Conservation (phyloP, 2,329 filamentous ascomycete species). For the Ophiostoma sp. region DNA sequence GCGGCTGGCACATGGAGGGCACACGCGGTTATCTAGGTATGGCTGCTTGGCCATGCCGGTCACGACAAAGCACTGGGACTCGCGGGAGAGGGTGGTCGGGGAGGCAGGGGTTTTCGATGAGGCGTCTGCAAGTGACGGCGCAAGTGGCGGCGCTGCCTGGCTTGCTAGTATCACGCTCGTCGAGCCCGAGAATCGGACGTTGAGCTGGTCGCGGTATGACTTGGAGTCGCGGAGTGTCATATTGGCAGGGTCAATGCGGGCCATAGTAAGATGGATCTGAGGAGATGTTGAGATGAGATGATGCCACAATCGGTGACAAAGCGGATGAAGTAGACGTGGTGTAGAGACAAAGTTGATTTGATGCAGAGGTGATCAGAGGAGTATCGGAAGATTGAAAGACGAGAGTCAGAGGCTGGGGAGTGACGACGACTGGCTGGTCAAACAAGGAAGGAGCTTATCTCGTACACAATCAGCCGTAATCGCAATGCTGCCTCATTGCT, state of each 20-base stretch:
- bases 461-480: conserved; percentile 3
- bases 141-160: neutral
- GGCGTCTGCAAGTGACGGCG: neutral
- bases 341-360: neutral
- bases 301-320: neutral
- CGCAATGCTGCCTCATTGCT: conserved; percentile 10
- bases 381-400: neutral
- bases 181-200: conserved; percentile 17
- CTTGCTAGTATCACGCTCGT: neutral
- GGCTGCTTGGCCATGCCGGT: conserved; percentile 39
- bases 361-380: neutral
- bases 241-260: conserved; percentile 9
- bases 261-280: neutral
- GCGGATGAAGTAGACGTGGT: neutral
- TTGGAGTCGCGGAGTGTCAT: conserved; percentile 15
- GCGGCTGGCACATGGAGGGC: conserved; percentile 38
- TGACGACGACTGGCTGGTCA: neutral
- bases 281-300: neutral
- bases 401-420: neutral
- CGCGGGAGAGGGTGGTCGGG: conserved; percentile 13
- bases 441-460: conserved; percentile 16
- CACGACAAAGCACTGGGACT: conserved; percentile 41
- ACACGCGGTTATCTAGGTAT: conserved; percentile 36
- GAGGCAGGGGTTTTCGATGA: conserved; percentile 1
- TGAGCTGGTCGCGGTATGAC: conserved; percentile 21